Evolutionary conservation across 208 protist genomes (phyloP).

Genomic region (Sergeia podlipaevii): DNA sequence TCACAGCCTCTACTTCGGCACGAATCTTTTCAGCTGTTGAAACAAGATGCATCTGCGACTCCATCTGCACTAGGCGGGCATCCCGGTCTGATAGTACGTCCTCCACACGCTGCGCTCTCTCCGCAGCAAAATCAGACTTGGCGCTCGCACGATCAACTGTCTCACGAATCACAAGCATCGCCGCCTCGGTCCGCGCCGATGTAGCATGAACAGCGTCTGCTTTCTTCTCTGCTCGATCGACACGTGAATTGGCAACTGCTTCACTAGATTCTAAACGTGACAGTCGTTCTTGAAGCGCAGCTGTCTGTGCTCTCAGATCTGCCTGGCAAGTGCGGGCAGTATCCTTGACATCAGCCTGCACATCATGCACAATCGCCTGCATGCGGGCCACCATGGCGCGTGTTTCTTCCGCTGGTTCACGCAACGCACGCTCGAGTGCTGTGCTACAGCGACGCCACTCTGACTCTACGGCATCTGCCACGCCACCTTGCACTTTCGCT

Average conservation of each 20-base stretch:
- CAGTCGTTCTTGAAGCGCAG: constrained; percentile 50
- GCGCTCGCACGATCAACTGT: constrained; percentile 15
- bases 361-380: constrained; percentile 19
- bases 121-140: constrained; percentile 25
- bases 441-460: constrained; percentile 39
- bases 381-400: constrained; percentile 30
- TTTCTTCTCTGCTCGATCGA: constrained; percentile 73
- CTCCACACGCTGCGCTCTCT: constrained; percentile 51
- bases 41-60: constrained; percentile 49
- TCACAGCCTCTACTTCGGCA: constrained; percentile 64
- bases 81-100: constrained; percentile 60
- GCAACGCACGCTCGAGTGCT: constrained; percentile 32
- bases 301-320: constrained; percentile 42
- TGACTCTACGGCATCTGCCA: constrained; percentile 47
- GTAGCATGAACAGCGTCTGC: constrained; percentile 50
- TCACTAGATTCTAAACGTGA: constrained; percentile 55
- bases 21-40: constrained; percentile 48
- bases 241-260: constrained; percentile 36
- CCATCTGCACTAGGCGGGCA: constrained; percentile 42
- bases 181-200: constrained; percentile 29
- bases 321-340: constrained; percentile 42
- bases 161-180: constrained; percentile 28
- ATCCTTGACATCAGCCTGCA: constrained; percentile 49
- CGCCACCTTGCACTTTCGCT: constrained; percentile 10
- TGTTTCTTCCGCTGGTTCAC: constrained; percentile 36